Evolutionary conservation across 495 filamentous ascomycete species (phyloP).

Genomic region (Staphylotrichum tortipilum): DNA sequence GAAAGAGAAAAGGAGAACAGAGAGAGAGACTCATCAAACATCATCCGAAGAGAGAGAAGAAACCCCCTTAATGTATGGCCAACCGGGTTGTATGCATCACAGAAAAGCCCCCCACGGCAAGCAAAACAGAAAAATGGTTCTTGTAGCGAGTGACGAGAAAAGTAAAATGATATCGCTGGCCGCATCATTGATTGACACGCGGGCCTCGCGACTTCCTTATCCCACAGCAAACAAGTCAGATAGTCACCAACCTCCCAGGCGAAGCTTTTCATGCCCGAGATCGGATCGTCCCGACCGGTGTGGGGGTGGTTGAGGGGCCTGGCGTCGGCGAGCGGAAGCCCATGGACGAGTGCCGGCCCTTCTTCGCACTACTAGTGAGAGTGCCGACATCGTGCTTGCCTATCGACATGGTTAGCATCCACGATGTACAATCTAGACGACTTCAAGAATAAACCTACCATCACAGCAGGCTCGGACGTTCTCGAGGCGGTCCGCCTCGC

Average conservation of each 20-base stretch:
- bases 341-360: constrained; percentile 24
- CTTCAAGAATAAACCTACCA: constrained; percentile 49
- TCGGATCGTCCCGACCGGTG: constrained; percentile 24
- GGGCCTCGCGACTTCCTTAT: constrained; percentile 10
- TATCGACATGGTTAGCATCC: constrained; percentile 27
- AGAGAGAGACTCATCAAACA: constrained; percentile 19
- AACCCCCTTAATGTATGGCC: constrained; percentile 23
- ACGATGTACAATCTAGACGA: neutral
- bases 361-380: constrained; percentile 36
- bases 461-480: constrained; percentile 97
- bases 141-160: constrained; percentile 31
- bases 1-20: constrained; percentile 1
- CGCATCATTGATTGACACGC: constrained; percentile 3
- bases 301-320: constrained; percentile 29
- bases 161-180: constrained; percentile 12
- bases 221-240: constrained; percentile 14
- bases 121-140: constrained; percentile 24
- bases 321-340: constrained; percentile 26
- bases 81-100: constrained; percentile 23
- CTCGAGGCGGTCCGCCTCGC: constrained; percentile 68
- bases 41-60: constrained; percentile 21
- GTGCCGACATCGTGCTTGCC: constrained; percentile 69
- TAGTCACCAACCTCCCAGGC: constrained; percentile 2
- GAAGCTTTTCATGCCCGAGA: constrained; percentile 22
- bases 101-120: constrained; percentile 14